Evolutionary conservation across 2,329 filamentous ascomycete species (phyloP).

Genomic region (Trichophyton verrucosum): DNA sequence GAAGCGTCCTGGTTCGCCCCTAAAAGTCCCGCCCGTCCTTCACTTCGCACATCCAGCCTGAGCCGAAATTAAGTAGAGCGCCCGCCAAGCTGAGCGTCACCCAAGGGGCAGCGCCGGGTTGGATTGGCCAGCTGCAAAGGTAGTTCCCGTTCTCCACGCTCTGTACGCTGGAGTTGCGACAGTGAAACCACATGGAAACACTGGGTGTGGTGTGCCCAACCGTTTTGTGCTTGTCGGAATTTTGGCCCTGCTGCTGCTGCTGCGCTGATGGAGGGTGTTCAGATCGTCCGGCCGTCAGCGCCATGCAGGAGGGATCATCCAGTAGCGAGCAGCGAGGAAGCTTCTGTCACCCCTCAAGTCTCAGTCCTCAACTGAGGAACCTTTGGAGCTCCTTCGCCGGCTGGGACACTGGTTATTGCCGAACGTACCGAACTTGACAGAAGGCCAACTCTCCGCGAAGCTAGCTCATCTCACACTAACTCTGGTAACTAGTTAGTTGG

Average conservation of each 20-base stretch:
- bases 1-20: slow-evolving; percentile 2
- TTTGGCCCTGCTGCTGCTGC: neutral
- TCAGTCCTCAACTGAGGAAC: neutral
- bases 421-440: too few relatives aligned
- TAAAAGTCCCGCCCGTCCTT: neutral
- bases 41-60: neutral
- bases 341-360: neutral
- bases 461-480: too few relatives aligned
- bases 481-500: too few relatives aligned
- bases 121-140: slow-evolving; percentile 3
- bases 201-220: slow-evolving; percentile 2
- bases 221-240: neutral
- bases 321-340: neutral
- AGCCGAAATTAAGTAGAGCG: slow-evolving; percentile 3
- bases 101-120: neutral
- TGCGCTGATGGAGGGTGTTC: slow-evolving; percentile 3
- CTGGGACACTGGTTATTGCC: too few relatives aligned
- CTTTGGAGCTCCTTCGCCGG: neutral
- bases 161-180: neutral
- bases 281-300: slow-evolving; percentile 1
- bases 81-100: neutral
- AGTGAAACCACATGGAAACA: slow-evolving; percentile 4
- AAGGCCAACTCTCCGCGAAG: too few relatives aligned
- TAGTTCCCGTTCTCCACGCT: slow-evolving; percentile 2
- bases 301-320: slow-evolving; percentile 4